Conservation (phyloP, 164 flowering plant species). For the Brasenia schreberi region DNA sequence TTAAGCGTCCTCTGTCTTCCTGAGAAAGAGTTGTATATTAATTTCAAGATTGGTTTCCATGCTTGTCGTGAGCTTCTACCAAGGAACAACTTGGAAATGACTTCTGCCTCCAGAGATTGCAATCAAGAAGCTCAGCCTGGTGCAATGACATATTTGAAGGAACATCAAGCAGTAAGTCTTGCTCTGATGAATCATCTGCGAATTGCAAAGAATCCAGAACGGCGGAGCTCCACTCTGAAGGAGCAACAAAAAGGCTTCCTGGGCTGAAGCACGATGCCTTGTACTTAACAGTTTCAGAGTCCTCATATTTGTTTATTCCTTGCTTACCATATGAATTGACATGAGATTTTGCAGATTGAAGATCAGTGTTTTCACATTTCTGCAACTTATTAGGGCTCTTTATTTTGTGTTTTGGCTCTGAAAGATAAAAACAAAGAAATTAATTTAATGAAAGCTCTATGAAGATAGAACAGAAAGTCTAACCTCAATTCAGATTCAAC, state of each 20-base stretch:
- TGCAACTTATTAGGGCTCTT: conserved; percentile 38
- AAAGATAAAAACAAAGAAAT: conserved; percentile 3
- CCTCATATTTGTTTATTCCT: conserved; percentile 23
- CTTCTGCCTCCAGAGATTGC: conserved; percentile 6
- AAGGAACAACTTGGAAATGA: neutral
- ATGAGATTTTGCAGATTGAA: conserved; percentile 2
- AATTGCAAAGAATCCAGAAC: conserved; percentile 43
- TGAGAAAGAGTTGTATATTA: neutral
- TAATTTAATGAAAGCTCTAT: no score
- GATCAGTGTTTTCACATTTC: neutral
- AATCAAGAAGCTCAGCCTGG: conserved; percentile 69
- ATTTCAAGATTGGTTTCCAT: neutral
- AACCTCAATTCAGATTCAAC: no score
- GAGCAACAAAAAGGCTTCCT: conserved; percentile 49
- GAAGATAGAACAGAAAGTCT: no score
- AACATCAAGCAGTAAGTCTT: conserved; percentile 74
- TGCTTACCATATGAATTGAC: conserved; percentile 4
- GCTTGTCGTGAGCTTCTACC: neutral
- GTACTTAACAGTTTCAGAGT: conserved; percentile 28
- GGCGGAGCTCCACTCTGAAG: conserved; percentile 40
- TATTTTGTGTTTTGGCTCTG: conserved; percentile 38
- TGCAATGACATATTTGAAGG: conserved; percentile 69
- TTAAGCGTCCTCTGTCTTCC: neutral
- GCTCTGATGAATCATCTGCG: conserved; percentile 49
- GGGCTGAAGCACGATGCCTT: conserved; percentile 55